Conservation (phyloP, 1,284 basidiomycete genomes). For the Irpex sp. region DNA sequence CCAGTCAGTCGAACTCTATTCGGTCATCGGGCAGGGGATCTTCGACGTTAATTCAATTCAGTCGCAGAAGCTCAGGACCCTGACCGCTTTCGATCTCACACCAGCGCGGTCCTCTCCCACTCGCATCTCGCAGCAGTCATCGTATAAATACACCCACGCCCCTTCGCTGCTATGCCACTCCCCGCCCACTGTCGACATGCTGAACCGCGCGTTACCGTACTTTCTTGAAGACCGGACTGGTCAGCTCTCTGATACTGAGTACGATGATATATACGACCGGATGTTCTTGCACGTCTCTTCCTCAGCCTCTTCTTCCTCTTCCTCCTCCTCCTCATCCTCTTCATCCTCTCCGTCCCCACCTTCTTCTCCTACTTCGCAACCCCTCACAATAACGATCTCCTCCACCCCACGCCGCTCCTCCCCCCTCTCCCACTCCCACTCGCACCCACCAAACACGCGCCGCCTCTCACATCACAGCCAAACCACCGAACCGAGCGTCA, state of each 20-base stretch:
- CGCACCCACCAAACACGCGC: constrained; percentile 17
- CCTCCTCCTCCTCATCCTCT: not conserved
- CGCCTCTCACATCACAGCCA: constrained; percentile 31
- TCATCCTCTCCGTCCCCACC: not conserved
- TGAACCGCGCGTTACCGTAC: constrained; percentile 40
- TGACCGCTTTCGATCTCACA: too few relatives aligned
- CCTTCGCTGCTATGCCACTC: not conserved
- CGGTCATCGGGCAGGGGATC: too few relatives aligned
- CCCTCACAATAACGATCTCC: constrained; percentile 39
- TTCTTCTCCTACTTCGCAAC: too few relatives aligned
- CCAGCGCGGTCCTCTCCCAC: too few relatives aligned
- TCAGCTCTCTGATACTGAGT: constrained; percentile 51
- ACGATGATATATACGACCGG: constrained; percentile 72
- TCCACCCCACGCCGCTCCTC: constrained; percentile 62
- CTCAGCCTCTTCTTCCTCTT: not conserved
- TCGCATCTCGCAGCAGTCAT: not conserved
- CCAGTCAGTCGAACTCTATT: too few relatives aligned
- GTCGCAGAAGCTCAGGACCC: too few relatives aligned
- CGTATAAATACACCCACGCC: not conserved
- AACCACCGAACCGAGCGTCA: constrained; percentile 41
- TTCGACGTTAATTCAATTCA: too few relatives aligned
- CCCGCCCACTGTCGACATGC: constrained; percentile 16
- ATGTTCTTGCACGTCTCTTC: constrained; percentile 55
- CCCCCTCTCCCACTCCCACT: constrained; percentile 39
- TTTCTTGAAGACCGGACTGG: constrained; percentile 70